These are phyloP conservation scores for Solanum hybrid DNA, from an alignment of 305 asterid genomes.

Conservation along the genomic window DNA sequence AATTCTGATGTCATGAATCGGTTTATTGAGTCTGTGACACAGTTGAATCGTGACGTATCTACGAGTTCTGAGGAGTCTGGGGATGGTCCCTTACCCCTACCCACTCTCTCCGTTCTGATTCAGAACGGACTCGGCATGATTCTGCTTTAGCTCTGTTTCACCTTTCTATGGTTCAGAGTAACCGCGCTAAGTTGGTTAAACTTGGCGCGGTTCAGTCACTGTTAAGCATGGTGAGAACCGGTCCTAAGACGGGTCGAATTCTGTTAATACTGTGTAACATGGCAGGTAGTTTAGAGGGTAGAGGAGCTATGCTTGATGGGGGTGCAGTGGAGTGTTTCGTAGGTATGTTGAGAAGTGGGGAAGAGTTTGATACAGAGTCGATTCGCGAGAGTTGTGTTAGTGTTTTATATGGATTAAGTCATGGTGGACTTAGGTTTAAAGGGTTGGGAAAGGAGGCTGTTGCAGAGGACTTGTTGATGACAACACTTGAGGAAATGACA, in stretches of 20 bases:
- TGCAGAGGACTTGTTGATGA: conserved; percentile 44
- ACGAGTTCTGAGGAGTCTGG: too few relatives aligned
- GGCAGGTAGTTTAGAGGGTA: conserved; percentile 52
- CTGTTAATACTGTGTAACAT: not conserved
- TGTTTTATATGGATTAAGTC: conserved; percentile 59
- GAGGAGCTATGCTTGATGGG: conserved; percentile 75
- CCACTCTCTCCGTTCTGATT: too few relatives aligned
- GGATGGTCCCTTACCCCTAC: too few relatives aligned
- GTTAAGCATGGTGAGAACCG: conserved; percentile 47
- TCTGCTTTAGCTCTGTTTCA: conserved; percentile 67
- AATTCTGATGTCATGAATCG: conserved; percentile 19
- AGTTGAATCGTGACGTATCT: too few relatives aligned
- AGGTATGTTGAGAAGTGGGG: conserved; percentile 25
- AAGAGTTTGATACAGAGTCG: conserved; percentile 29
- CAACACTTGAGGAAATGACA: conserved; percentile 25
- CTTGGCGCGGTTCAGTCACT: conserved; percentile 46
- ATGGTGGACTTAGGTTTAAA: conserved; percentile 9
- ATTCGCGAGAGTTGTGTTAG: conserved; percentile 48
- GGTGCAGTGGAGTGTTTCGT: conserved; percentile 45
- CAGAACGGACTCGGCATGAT: conserved; percentile 59
- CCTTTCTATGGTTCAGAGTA: conserved; percentile 59
- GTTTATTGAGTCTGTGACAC: too few relatives aligned
- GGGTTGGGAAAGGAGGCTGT: not conserved
- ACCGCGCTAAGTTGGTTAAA: conserved; percentile 44
- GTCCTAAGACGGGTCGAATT: conserved; percentile 41